A percentile compares a stretch with the other conserved stretches of the same genome.
phyloP scores from a whole-genome alignment of 2,329 filamentous ascomycete species.

The Neurospora sp. region DNA sequence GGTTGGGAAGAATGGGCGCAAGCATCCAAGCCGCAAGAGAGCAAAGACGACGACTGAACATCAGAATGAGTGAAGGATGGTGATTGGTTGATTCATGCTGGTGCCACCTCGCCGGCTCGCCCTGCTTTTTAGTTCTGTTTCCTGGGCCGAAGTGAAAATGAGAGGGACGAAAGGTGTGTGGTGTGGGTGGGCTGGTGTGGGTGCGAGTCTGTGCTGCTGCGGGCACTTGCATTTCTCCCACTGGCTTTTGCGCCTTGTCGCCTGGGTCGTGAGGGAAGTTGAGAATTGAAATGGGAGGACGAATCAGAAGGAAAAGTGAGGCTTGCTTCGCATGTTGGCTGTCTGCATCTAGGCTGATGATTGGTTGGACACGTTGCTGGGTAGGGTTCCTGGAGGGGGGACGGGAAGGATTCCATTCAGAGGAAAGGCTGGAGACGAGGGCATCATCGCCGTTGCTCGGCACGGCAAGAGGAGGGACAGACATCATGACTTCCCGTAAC shows the following conservation, averaged over 20 bases:
- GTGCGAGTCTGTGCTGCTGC: background rate
- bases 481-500: background rate
- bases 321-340: background rate
- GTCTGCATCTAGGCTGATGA: background rate
- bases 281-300: background rate
- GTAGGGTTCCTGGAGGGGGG: background rate
- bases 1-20: background rate
- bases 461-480: background rate
- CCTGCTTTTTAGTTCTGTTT: slow-evolving; percentile 9
- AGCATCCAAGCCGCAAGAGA: background rate
- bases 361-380: background rate
- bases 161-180: background rate
- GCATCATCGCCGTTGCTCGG: background rate
- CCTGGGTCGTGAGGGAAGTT: background rate
- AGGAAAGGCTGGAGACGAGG: background rate
- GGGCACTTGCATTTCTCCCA: background rate
- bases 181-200: background rate
- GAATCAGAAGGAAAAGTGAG: background rate
- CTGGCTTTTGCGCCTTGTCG: background rate
- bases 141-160: slow-evolving; percentile 2
- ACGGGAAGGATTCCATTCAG: no score
- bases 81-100: slow-evolving; percentile 3
- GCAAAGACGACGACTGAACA: background rate
- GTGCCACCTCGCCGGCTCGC: slow-evolving; percentile 15
- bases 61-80: background rate